Evolutionary conservation across 305 asterid genomes (phyloP).

Genomic region (Ajuga reptans): DNA sequence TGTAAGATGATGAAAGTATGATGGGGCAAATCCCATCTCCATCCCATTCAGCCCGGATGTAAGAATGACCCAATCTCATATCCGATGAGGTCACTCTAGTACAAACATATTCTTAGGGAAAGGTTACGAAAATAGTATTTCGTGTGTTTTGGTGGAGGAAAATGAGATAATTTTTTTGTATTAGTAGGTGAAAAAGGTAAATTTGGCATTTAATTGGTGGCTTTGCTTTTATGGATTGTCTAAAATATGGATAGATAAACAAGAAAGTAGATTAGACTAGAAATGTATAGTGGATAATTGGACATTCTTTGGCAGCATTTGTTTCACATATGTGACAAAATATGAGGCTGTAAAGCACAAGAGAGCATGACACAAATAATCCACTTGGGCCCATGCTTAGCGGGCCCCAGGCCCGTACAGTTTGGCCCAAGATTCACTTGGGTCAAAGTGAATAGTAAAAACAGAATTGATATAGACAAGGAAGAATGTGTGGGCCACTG

Average conservation of each 20-base stretch:
- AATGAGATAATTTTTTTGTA: not conserved
- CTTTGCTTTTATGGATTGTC: conserved; percentile 34
- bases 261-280: conserved; percentile 23
- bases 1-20: too few species aligned
- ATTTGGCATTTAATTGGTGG: conserved; percentile 28
- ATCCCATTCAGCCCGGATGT: too few species aligned
- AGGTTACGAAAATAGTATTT: conserved; percentile 22
- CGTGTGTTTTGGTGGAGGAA: conserved; percentile 11
- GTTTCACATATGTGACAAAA: conserved; percentile 28
- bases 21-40: too few species aligned
- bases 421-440: not conserved
- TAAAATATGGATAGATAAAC: conserved; percentile 26
- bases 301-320: conserved; percentile 24
- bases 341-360: conserved; percentile 26
- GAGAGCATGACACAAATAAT: conserved; percentile 7
- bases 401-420: not conserved
- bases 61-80: too few species aligned
- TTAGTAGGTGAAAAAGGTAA: conserved; percentile 17
- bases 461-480: too few species aligned
- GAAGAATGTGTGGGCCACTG: too few species aligned
- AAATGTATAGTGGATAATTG: conserved; percentile 22
- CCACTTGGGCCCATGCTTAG: not conserved
- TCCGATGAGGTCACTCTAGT: too few species aligned
- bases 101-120: too few species aligned
- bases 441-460: not conserved